Base-by-base conservation (phyloP, 345 rosid species). In the Barbarea vulgaris region DNA sequence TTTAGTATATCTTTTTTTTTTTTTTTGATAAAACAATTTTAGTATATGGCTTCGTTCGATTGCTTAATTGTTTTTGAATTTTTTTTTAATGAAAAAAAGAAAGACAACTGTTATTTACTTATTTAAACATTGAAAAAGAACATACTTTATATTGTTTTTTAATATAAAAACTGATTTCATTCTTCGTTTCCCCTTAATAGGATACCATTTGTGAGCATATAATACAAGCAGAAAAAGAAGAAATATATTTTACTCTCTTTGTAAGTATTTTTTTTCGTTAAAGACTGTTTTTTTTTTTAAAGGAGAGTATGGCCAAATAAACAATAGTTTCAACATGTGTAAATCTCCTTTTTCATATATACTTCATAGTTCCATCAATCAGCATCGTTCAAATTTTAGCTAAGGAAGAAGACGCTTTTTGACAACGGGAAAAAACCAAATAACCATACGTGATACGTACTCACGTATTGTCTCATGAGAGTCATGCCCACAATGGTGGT, bases 301-400 rank as follows among this genome's bases (percentile, higher is more conserved):
- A 53, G 36, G 30, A 64, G 58, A 33, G 54, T 58, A 58, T 33
- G 58, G 24, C 50, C 54, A 22, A 42, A 57, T 44, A 36, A 46
- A 46, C 42, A 47, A 66, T 34, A 34, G 28, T 28, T 44, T 65
- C 66, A 34, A 66, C 66, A 41, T 54, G 56, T 65, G 66, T 44
- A 24, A 31, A 41, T 44, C 56, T 33, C 27, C 19, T 42, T 55
- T 72, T 73, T 64, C 17, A 44, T 42, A 44, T 27, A 13, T 64
- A 73, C 28, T 72, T 37, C 61, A 62, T 25, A 2, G 51, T 60
- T 50, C 60, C 63, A 72, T 62, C 76, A 72, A 52, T 72, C 76
- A 28, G 33, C 62, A 31, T 51, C 41, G 50, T 37, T 62, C 28
- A 19, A 6, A 44, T 15, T 19, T n/a, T 48, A 12, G 42, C 30